Percentiles rank a stretch among this genome's conserved stretches.
These are phyloP conservation scores for Saprolegnia diclina DNA, from an alignment of 352 stramenopile species.

Conservation along the genomic window DNA sequence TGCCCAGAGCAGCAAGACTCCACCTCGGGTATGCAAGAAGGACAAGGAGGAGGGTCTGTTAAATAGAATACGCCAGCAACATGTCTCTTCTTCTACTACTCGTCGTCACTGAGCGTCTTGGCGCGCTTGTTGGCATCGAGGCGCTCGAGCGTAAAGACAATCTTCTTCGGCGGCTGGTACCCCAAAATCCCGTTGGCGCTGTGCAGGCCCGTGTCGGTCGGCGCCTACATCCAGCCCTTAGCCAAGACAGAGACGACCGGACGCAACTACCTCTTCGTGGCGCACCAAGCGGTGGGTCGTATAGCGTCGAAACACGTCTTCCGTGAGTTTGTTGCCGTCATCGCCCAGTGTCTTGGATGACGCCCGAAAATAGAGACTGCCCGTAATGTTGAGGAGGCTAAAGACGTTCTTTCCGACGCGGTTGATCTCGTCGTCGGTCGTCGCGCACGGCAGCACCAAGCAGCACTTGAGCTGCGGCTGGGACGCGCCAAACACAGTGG, in stretches of 20 bases:
- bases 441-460: conserved; percentile 51
- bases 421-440: conserved; percentile 59
- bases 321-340: conserved; percentile 52
- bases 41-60: not conserved
- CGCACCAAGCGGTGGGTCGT: conserved; percentile 53
- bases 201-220: conserved; percentile 30
- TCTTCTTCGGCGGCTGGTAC: conserved; percentile 56
- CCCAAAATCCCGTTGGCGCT: conserved; percentile 46
- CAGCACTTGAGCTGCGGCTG: conserved; percentile 54
- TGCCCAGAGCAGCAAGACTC: too few species aligned
- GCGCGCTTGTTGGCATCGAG: conserved; percentile 28
- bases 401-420: conserved; percentile 67
- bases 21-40: not conserved
- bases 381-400: conserved; percentile 53
- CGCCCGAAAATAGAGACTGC: conserved; percentile 56
- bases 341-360: conserved; percentile 32
- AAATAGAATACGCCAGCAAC: not conserved
- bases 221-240: conserved; percentile 26
- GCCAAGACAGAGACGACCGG: not conserved
- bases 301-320: conserved; percentile 64
- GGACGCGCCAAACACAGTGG: conserved; percentile 34
- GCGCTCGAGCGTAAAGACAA: conserved; percentile 51
- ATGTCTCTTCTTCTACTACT: not conserved
- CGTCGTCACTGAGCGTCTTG: not conserved
- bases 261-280: conserved; percentile 43